Evolutionary conservation across 495 filamentous ascomycete species (phyloP).

Genomic region (Penicillium robsamsonii): DNA sequence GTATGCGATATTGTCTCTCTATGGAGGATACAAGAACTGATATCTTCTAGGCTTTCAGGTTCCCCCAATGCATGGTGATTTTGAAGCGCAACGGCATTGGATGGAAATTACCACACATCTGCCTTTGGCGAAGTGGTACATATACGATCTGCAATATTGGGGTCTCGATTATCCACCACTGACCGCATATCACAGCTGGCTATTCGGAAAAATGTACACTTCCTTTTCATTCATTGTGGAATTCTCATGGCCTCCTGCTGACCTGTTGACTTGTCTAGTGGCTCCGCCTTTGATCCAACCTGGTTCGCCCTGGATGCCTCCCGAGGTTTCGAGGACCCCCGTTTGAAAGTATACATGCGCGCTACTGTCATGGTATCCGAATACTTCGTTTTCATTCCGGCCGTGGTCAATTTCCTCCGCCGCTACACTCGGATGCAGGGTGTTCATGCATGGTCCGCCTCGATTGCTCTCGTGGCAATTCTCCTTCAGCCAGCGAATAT

Average conservation of each 20-base stretch:
- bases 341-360: constrained; percentile 91
- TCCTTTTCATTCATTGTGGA: neutral
- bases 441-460: constrained; percentile 72
- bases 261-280: constrained; percentile 42
- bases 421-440: constrained; percentile 69
- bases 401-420: constrained; percentile 77
- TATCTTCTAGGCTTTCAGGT: constrained; percentile 62
- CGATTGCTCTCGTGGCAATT: constrained; percentile 82
- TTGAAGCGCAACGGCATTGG: constrained; percentile 97
- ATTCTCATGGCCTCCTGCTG: constrained; percentile 16
- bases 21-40: constrained; percentile 15
- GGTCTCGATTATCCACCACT: constrained; percentile 95
- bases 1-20: constrained; percentile 42
- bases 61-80: constrained; percentile 93
- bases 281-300: constrained; percentile 67
- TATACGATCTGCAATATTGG: constrained; percentile 95
- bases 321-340: constrained; percentile 72
- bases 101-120: constrained; percentile 93
- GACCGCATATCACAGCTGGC: constrained; percentile 97
- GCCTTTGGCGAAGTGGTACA: constrained; percentile 93
- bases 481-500: constrained; percentile 91
- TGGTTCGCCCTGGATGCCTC: constrained; percentile 92
- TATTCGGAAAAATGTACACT: constrained; percentile 75
- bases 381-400: constrained; percentile 84
- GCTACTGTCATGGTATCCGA: constrained; percentile 86